Conservation (phyloP, 2,329 filamentous ascomycete genomes). For the Penicillium sp. region DNA sequence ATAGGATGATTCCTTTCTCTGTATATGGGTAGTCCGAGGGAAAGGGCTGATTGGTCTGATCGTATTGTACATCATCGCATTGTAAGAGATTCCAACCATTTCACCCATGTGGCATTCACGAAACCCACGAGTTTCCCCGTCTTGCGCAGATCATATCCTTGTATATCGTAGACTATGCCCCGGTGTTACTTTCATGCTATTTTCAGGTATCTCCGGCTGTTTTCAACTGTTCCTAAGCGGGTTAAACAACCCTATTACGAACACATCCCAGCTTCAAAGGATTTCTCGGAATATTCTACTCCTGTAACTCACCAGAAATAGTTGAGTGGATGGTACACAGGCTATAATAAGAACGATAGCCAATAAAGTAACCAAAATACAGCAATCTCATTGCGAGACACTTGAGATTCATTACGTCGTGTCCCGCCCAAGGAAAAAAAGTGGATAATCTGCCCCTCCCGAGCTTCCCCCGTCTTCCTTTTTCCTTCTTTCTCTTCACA, state of each 20-base stretch:
- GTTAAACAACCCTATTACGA: not conserved
- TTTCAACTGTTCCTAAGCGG: not conserved
- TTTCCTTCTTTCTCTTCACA: not conserved
- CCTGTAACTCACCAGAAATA: not conserved
- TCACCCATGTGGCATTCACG: not conserved
- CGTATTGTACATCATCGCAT: not conserved
- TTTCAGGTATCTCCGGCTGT: not conserved
- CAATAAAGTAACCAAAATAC: not conserved
- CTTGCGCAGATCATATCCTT: not conserved
- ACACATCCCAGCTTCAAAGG: not conserved
- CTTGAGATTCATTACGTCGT: not conserved
- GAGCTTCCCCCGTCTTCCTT: not conserved
- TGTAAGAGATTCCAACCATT: not conserved
- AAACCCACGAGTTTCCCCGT: not conserved
- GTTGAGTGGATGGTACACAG: not conserved
- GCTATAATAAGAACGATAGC: not conserved
- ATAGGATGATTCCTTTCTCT: not conserved
- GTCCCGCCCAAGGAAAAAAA: constrained; percentile 4
- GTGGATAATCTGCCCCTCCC: constrained; percentile 6
- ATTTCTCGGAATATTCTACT: not conserved
- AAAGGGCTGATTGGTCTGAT: not conserved
- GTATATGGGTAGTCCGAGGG: not conserved
- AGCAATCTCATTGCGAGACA: not conserved
- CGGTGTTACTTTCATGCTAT: not conserved
- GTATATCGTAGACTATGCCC: not conserved